phyloP scores from a whole-genome alignment of 164 flowering plant species.

The Tetracentron sinense region DNA sequence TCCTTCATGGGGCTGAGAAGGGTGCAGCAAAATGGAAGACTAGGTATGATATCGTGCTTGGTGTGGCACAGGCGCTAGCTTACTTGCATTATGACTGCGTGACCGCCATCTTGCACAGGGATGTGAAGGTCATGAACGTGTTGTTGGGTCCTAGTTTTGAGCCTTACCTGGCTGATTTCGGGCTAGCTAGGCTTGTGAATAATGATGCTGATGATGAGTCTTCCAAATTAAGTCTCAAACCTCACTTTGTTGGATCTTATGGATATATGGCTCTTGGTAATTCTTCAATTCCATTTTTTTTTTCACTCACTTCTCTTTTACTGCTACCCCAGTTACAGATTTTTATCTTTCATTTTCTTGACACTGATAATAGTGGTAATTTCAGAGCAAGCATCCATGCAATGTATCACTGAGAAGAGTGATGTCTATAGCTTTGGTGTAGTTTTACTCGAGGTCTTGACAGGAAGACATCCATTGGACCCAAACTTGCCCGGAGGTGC shows the following conservation, averaged over 20 bases:
- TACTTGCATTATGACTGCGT: constrained; percentile 95
- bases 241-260: constrained; percentile 83
- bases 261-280: constrained; percentile 99
- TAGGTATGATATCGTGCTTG: constrained; percentile 65
- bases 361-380: background rate
- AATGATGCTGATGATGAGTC: constrained; percentile 16
- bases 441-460: constrained; percentile 76
- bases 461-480: constrained; percentile 90
- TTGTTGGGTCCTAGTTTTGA: constrained; percentile 60
- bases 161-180: constrained; percentile 87
- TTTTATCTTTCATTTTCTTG: no score
- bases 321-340: no score
- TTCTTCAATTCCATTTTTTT: background rate
- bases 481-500: constrained; percentile 82
- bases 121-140: constrained; percentile 92
- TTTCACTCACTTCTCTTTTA: background rate
- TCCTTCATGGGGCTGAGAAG: constrained; percentile 66
- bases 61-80: constrained; percentile 83
- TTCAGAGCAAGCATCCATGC: constrained; percentile 80
- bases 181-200: constrained; percentile 62
- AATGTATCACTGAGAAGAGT: constrained; percentile 74
- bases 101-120: constrained; percentile 87
- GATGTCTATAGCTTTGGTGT: constrained; percentile 95
- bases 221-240: constrained; percentile 36
- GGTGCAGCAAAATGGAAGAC: constrained; percentile 81